A percentile compares a stretch with the other conserved stretches of the same genome.
Evolutionary conservation across 2,329 filamentous ascomycete species (phyloP).

Genomic region (Neofusicoccum laricinum): DNA sequence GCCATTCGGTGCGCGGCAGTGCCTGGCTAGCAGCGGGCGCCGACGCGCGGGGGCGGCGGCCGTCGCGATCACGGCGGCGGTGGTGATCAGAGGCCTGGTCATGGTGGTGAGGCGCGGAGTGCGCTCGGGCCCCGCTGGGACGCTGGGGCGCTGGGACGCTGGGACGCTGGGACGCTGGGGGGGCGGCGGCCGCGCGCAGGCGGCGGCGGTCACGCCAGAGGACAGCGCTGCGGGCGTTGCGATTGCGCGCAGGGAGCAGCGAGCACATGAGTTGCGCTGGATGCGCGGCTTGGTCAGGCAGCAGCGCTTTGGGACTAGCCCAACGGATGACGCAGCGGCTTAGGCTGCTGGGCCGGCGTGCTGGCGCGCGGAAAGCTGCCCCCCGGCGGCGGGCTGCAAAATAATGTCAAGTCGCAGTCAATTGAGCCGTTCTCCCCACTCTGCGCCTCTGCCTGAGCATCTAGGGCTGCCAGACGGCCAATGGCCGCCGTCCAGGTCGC

Average conservation of each 20-base stretch:
- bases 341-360: background rate
- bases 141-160: too few relatives aligned
- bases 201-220: background rate
- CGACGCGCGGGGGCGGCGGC: background rate
- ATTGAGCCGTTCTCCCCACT: conserved; percentile 13
- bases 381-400: background rate
- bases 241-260: conserved; percentile 4
- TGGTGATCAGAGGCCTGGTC: background rate
- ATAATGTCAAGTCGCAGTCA: conserved; percentile 6
- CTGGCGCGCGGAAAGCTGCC: background rate
- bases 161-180: too few relatives aligned
- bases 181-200: background rate
- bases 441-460: conserved; percentile 8
- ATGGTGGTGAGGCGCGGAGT: background rate
- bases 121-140: background rate
- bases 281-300: conserved; percentile 3
- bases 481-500: conserved; percentile 14
- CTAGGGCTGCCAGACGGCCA: conserved; percentile 10
- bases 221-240: background rate
- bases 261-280: conserved; percentile 13
- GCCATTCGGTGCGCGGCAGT: conserved; percentile 8
- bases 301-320: conserved; percentile 9
- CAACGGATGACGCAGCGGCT: conserved; percentile 5
- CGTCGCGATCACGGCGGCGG: background rate
- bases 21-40: background rate